These are phyloP conservation scores for Volvox carteri DNA, from an alignment of 163 green algal species.

Conservation along the genomic window DNA sequence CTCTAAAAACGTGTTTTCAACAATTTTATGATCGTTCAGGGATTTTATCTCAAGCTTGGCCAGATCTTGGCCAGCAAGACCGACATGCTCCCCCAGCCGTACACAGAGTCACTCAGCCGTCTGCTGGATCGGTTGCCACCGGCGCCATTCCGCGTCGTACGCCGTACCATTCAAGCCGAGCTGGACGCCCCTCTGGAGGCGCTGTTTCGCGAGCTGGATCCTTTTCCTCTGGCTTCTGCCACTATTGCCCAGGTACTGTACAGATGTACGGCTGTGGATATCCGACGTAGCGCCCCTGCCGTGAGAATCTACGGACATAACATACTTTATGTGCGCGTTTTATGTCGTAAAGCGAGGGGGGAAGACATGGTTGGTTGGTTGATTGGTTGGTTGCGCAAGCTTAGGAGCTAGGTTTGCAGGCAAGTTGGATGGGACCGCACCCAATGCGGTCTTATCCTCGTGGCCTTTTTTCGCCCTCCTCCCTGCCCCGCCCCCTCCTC, in stretches of 20 bases:
- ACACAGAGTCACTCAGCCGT: constrained; percentile 65
- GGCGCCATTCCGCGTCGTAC: constrained; percentile 27
- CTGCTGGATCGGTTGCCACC: constrained; percentile 66
- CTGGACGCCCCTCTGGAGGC: neutral
- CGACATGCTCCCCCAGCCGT: constrained; percentile 68
- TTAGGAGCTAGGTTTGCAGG: no score
- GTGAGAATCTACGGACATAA: no score
- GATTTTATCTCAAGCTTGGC: constrained; percentile 80
- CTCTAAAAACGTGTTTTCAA: no score
- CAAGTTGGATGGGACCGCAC: no score
- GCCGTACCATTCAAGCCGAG: constrained; percentile 38
- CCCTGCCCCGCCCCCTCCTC: no score
- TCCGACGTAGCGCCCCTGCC: neutral
- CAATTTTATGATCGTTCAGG: no score
- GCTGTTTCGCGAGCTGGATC: constrained; percentile 55
- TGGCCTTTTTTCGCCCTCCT: no score
- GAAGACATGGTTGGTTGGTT: no score
- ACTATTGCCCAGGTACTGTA: constrained; percentile 68
- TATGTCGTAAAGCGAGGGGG: no score
- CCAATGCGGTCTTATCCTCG: no score
- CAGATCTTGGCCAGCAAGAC: constrained; percentile 74
- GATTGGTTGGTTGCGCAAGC: no score
- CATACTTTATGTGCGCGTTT: no score
- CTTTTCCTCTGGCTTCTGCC: constrained; percentile 66
- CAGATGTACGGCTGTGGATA: neutral